Evolutionary conservation across 176 grass and related monocot genomes (phyloP).

Genomic region (Rhynchospora tenuis): DNA sequence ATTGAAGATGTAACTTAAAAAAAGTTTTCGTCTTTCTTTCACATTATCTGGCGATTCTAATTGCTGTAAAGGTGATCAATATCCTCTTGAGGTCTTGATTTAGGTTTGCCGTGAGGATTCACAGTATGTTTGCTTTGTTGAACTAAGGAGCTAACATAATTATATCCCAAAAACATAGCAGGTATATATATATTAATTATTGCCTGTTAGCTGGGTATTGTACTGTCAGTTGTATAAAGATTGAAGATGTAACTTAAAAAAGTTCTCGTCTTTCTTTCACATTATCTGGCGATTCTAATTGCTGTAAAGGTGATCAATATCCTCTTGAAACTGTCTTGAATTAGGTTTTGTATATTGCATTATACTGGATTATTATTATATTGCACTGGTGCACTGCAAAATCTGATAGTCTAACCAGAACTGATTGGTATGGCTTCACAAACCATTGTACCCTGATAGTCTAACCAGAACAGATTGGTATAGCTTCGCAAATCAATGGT

Average conservation of each 20-base stretch:
- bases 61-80: background rate
- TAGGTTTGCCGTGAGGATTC: background rate
- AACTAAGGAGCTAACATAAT: background rate
- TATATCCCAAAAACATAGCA: background rate
- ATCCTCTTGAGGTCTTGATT: background rate
- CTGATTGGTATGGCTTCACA: no score
- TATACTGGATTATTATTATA: background rate
- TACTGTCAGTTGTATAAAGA: background rate
- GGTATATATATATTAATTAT: background rate
- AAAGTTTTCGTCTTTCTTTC: background rate
- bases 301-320: background rate
- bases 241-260: background rate
- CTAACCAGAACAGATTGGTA: no score
- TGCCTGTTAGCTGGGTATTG: background rate
- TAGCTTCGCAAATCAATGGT: no score
- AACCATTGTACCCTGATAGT: no score
- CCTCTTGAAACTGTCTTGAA: background rate
- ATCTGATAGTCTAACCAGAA: no score
- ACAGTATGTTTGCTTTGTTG: slow-evolving; percentile 3
- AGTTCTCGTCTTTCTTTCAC: background rate
- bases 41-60: background rate
- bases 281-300: background rate
- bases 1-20: background rate
- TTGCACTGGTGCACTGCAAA: no score
- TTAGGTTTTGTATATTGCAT: background rate